Conservation (phyloP, 1,284 basidiomycete genomes). For the Fistulina hepatica region DNA sequence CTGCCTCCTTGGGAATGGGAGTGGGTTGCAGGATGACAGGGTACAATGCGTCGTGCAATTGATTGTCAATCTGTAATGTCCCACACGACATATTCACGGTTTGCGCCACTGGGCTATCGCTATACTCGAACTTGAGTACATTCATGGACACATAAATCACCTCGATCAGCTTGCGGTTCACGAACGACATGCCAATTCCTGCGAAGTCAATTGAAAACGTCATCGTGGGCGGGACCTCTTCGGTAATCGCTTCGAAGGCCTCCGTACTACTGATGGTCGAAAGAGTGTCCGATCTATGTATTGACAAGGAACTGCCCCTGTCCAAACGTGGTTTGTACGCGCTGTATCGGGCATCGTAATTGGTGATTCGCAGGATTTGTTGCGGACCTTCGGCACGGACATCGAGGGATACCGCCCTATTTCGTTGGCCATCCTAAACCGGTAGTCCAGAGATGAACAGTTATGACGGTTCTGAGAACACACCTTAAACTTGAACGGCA, state of each 20-base stretch:
- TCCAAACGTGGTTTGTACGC: constrained; percentile 76
- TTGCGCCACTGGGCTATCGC: constrained; percentile 73
- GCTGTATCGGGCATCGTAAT: constrained; percentile 80
- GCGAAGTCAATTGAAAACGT: constrained; percentile 72
- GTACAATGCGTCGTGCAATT: constrained; percentile 92
- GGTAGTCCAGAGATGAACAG: constrained; percentile 3
- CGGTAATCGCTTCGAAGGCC: constrained; percentile 83
- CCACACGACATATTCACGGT: constrained; percentile 79
- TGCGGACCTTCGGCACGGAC: constrained; percentile 85
- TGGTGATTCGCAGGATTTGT: constrained; percentile 82
- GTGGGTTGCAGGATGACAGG: constrained; percentile 96
- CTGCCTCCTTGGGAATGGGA: constrained; percentile 76
- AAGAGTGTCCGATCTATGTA: constrained; percentile 49
- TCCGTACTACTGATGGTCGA: constrained; percentile 53
- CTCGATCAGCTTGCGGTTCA: constrained; percentile 84
- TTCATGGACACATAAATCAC: constrained; percentile 84
- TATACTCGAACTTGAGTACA: constrained; percentile 79
- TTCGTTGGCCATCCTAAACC: constrained; percentile 39
- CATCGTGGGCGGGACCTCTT: constrained; percentile 61
- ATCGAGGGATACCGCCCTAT: constrained; percentile 75
- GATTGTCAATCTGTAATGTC: constrained; percentile 93
- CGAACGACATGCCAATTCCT: constrained; percentile 87
- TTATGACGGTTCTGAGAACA: constrained; percentile 16
- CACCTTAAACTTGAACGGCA: constrained; percentile 83
- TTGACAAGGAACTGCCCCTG: constrained; percentile 38